phyloP scores from a whole-genome alignment of 306 rosid species.

The Dalbergia oliveri region DNA sequence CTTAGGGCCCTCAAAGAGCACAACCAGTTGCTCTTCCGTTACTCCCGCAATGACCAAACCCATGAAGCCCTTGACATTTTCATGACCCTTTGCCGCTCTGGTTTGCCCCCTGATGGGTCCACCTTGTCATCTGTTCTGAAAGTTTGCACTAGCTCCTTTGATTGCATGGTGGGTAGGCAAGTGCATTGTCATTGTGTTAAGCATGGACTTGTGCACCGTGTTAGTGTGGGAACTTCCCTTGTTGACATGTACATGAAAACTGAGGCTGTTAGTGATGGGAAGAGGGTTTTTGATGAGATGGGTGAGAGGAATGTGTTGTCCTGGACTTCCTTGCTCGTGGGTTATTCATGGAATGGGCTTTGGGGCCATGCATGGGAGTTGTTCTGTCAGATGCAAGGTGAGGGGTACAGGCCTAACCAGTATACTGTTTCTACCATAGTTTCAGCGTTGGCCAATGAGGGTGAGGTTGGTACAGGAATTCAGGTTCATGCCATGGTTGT shows the following conservation, averaged over 20 bases:
- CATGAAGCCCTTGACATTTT: slow-evolving; percentile 61
- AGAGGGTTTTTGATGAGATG: slow-evolving; percentile 82
- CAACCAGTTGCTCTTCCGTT: slow-evolving; percentile 62
- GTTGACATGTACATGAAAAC: slow-evolving; percentile 93
- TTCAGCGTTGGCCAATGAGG: slow-evolving; percentile 67
- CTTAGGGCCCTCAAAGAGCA: slow-evolving; percentile 45
- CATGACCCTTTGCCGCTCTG: slow-evolving; percentile 50
- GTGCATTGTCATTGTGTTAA: slow-evolving; percentile 77
- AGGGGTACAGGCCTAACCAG: slow-evolving; percentile 67
- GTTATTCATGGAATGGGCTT: slow-evolving; percentile 65
- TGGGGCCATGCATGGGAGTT: slow-evolving; percentile 52
- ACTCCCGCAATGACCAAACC: slow-evolving; percentile 56
- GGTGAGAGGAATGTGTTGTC: slow-evolving; percentile 71
- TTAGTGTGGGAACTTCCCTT: slow-evolving; percentile 80
- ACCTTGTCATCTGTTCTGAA: slow-evolving; percentile 69
- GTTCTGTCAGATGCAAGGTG: slow-evolving; percentile 63
- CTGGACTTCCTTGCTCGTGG: slow-evolving; percentile 82
- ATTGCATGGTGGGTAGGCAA: slow-evolving; percentile 67
- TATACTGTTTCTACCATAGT: slow-evolving; percentile 64
- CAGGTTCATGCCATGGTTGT: slow-evolving; percentile 71
- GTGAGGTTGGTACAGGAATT: slow-evolving; percentile 60
- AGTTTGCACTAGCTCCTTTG: slow-evolving; percentile 61
- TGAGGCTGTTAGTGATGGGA: slow-evolving; percentile 61
- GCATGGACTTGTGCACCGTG: slow-evolving; percentile 63
- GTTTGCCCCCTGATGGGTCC: slow-evolving; percentile 53